phyloP scores from a whole-genome alignment of 176 grass and related monocot genomes.

The Typha latifolia region DNA sequence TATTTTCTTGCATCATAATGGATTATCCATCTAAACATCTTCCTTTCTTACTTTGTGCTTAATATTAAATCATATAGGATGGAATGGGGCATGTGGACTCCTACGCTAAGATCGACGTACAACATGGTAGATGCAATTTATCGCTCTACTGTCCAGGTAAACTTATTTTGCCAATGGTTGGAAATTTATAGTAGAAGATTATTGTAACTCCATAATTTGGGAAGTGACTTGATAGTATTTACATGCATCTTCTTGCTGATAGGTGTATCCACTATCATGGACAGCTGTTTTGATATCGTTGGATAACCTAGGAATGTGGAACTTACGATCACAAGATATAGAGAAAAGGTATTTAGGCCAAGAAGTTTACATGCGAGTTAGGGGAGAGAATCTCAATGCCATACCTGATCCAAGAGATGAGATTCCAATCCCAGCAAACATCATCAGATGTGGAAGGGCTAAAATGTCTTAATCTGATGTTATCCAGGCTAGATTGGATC shows the following conservation, averaged over 20 bases:
- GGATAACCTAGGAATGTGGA: conserved; percentile 96
- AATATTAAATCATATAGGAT: conserved; percentile 40
- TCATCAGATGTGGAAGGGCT: too few species aligned
- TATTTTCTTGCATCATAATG: too few species aligned
- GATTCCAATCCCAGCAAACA: too few species aligned
- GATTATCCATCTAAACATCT: too few species aligned
- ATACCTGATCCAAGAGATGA: too few species aligned
- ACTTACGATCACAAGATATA: conserved; percentile 66
- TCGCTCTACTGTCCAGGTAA: conserved; percentile 80
- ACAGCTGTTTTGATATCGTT: conserved; percentile 81
- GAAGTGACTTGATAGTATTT: too few species aligned
- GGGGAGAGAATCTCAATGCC: too few species aligned
- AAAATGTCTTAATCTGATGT: too few species aligned
- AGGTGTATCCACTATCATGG: conserved; percentile 89
- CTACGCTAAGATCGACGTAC: conserved; percentile 36
- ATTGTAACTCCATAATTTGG: too few species aligned
- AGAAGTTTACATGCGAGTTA: conserved; percentile 69
- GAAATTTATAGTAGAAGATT: too few species aligned
- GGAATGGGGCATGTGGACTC: conserved; percentile 44
- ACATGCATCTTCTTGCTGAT: background rate
- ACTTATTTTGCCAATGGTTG: too few species aligned
- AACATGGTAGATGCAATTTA: conserved; percentile 67
- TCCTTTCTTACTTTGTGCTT: background rate
- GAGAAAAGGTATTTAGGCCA: conserved; percentile 71
- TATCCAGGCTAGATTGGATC: too few species aligned